phyloP scores from a whole-genome alignment of 805 yeast genomes.

The Kazachstania kunashirensis region DNA sequence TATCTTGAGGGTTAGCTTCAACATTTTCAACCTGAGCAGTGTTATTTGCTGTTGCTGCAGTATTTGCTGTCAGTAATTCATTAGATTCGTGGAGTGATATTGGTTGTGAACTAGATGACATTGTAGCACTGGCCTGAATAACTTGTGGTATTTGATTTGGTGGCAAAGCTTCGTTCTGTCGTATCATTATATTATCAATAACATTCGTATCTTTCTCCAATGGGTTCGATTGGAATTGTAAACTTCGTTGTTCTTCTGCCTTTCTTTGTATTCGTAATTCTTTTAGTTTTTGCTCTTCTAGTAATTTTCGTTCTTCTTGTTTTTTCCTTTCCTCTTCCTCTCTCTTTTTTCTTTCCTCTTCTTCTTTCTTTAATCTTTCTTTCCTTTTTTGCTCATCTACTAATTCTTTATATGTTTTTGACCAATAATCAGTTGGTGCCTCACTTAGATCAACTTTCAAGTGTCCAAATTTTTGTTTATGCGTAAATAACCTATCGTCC shows the following conservation, averaged over 20 bases:
- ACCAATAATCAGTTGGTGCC: conserved; percentile 29
- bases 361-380: conserved; percentile 7
- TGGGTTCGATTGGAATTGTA: conserved; percentile 1
- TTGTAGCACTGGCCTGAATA: background rate
- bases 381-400: conserved; percentile 2
- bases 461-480: conserved; percentile 14
- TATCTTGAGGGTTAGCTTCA: conserved; percentile 1
- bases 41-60: background rate
- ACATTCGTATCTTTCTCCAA: too few relatives aligned
- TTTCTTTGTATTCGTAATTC: conserved; percentile 3
- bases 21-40: background rate
- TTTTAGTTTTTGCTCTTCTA: conserved; percentile 4
- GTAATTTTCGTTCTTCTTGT: conserved; percentile 5
- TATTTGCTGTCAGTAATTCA: background rate
- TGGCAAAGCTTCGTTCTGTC: too few relatives aligned
- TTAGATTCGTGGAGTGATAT: too few relatives aligned
- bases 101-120: background rate
- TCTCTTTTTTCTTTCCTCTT: conserved; percentile 8
- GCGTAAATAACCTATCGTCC: conserved; percentile 11
- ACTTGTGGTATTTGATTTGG: too few relatives aligned
- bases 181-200: too few relatives aligned
- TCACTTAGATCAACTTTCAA: conserved; percentile 11
- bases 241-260: conserved; percentile 1
- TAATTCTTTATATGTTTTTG: conserved; percentile 10
- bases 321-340: conserved; percentile 11